phyloP scores from a whole-genome alignment of 768 basidiomycete species.

The Boletus subcaerulescens region DNA sequence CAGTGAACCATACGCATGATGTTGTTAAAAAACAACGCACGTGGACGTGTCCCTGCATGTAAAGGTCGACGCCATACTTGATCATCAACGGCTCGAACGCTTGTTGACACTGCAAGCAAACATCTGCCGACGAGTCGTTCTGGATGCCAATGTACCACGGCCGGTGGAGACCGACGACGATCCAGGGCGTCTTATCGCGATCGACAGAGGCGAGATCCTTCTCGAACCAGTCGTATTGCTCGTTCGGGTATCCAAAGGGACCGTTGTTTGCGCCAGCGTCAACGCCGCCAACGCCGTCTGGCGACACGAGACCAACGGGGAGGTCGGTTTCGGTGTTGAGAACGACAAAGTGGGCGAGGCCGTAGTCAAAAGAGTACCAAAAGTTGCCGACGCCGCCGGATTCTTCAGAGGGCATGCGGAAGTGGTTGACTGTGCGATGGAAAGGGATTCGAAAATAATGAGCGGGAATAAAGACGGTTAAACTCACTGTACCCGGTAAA shows the following conservation, averaged over 20 bases:
- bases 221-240: conserved; percentile 29
- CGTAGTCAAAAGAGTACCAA: conserved; percentile 33
- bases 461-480: background rate
- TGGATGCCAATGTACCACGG: conserved; percentile 23
- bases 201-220: conserved; percentile 22
- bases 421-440: conserved; percentile 23
- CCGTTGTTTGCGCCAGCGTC: conserved; percentile 21
- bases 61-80: conserved; percentile 30
- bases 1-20: background rate
- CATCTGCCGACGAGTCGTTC: background rate
- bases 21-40: conserved; percentile 2
- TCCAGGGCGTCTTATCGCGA: conserved; percentile 26
- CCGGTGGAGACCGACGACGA: conserved; percentile 27
- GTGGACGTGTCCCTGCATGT: conserved; percentile 29
- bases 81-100: conserved; percentile 31
- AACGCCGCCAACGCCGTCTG: conserved; percentile 21
- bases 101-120: conserved; percentile 21
- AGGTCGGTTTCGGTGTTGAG: conserved; percentile 26
- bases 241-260: conserved; percentile 27
- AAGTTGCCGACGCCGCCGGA: conserved; percentile 28
- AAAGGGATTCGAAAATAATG: background rate
- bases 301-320: conserved; percentile 23
- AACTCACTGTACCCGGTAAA: conserved; percentile 30
- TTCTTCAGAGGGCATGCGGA: conserved; percentile 25
- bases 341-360: conserved; percentile 27